phyloP scores from a whole-genome alignment of 116 monocot species.

The Papilionanthe hybrid region DNA sequence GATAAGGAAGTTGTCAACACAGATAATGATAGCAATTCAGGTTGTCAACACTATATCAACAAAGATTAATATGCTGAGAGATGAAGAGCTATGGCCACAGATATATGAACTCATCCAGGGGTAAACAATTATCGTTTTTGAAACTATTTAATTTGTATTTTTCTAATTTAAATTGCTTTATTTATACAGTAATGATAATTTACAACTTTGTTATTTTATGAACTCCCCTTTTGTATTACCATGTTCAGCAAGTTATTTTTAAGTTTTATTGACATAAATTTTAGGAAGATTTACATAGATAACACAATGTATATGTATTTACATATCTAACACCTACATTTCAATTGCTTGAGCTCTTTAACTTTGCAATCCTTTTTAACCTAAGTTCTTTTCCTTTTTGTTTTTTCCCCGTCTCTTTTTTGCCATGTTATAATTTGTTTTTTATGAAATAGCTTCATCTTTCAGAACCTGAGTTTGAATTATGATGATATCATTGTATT shows the following conservation, averaged over 20 bases:
- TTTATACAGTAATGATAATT: neutral
- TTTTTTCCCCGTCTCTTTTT: neutral
- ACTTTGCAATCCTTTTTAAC: neutral
- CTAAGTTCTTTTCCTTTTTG: neutral
- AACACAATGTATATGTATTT: too few relatives aligned
- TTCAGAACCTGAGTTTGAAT: neutral
- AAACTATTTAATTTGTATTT: too few relatives aligned
- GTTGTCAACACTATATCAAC: conserved; percentile 68
- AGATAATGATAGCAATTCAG: conserved; percentile 77
- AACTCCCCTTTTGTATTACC: neutral
- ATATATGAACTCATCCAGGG: conserved; percentile 66
- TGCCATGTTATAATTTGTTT: neutral
- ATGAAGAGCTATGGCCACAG: conserved; percentile 88
- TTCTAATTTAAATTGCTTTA: neutral
- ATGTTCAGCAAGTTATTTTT: neutral
- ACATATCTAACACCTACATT: neutral
- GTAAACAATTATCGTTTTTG: conserved; percentile 27
- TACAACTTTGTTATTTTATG: neutral
- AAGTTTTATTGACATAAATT: neutral
- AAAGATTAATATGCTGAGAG: conserved; percentile 73
- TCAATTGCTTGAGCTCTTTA: neutral
- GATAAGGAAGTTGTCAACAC: conserved; percentile 59
- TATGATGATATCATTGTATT: neutral
- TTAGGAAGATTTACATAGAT: too few relatives aligned
- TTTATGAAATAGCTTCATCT: neutral